Evolutionary conservation across 805 yeast species (phyloP).

Genomic region (Myxozyma nipponensis): DNA sequence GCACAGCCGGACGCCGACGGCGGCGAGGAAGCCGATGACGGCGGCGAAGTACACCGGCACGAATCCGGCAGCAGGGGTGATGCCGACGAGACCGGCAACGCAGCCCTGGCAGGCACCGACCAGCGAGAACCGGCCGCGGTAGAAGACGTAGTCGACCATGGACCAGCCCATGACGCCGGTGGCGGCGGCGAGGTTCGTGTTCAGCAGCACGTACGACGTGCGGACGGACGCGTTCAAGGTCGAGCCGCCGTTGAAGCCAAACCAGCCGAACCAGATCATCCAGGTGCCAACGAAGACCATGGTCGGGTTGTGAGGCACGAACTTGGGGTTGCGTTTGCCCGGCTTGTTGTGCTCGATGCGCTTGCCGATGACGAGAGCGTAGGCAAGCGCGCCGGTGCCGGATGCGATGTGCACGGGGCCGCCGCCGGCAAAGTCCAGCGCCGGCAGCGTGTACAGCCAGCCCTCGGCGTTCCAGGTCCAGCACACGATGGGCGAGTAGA

Average conservation of each 20-base stretch:
- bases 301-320: constrained; percentile 76
- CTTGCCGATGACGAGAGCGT: constrained; percentile 86
- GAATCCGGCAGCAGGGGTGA: constrained; percentile 95
- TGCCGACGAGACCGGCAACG: constrained; percentile 91
- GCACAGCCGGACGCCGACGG: constrained; percentile 76
- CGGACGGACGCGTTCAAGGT: constrained; percentile 89
- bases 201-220: constrained; percentile 89
- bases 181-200: constrained; percentile 92
- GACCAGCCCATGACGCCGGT: constrained; percentile 91
- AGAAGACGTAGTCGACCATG: constrained; percentile 65
- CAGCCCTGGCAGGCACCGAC: constrained; percentile 90
- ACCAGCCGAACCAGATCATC: constrained; percentile 98
- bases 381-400: constrained; percentile 91
- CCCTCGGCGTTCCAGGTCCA: constrained; percentile 97
- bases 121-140: constrained; percentile 83
- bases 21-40: constrained; percentile 75
- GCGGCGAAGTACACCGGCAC: constrained; percentile 88
- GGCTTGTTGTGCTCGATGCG: constrained; percentile 58
- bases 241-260: constrained; percentile 97
- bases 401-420: constrained; percentile 95
- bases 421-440: constrained; percentile 95
- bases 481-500: constrained; percentile 90
- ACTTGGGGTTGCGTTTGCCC: constrained; percentile 57
- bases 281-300: constrained; percentile 88
- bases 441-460: constrained; percentile 79